These are phyloP conservation scores for Mycena citricolor DNA, from an alignment of 1,284 basidiomycete species.

Conservation along the genomic window DNA sequence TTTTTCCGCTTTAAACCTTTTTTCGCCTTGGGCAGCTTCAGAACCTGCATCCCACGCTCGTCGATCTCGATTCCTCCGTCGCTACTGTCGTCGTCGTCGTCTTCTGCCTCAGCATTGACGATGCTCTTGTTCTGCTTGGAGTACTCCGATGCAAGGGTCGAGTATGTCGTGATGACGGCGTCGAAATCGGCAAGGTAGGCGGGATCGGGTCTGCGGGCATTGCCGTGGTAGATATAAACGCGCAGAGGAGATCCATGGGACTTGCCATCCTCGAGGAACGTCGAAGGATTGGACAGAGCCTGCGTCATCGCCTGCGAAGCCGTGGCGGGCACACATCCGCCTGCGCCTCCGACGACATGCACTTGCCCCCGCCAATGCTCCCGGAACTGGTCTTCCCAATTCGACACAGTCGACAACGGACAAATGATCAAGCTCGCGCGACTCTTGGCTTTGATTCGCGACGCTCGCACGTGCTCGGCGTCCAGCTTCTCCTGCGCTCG, in stretches of 20 bases:
- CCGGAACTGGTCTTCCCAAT: slow-evolving; percentile 98
- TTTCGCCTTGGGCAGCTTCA: slow-evolving; percentile 56
- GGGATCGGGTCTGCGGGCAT: slow-evolving; percentile 83
- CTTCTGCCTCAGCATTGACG: slow-evolving; percentile 54
- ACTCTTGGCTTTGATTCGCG: slow-evolving; percentile 76
- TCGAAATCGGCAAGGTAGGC: slow-evolving; percentile 90
- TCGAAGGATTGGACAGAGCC: slow-evolving; percentile 27
- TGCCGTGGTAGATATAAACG: slow-evolving; percentile 96
- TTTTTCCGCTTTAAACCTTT: slow-evolving; percentile 72
- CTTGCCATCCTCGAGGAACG: slow-evolving; percentile 33
- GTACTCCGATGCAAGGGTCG: slow-evolving; percentile 93
- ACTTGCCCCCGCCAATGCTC: slow-evolving; percentile 93
- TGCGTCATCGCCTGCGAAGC: slow-evolving; percentile 25
- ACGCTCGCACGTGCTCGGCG: slow-evolving; percentile 64
- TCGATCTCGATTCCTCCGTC: slow-evolving; percentile 65
- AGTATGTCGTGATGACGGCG: slow-evolving; percentile 96
- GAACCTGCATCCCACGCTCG: slow-evolving; percentile 62
- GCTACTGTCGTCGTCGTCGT: slow-evolving; percentile 63
- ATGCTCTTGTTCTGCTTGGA: slow-evolving; percentile 81
- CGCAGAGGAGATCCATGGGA: slow-evolving; percentile 56
- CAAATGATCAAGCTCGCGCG: slow-evolving; percentile 96
- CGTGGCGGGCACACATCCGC: slow-evolving; percentile 38
- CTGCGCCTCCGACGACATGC: slow-evolving; percentile 74
- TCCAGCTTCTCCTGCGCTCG: slow-evolving; percentile 68
- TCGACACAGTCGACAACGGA: slow-evolving; percentile 93